phyloP scores from a whole-genome alignment of 2,329 filamentous ascomycete genomes.

The Fusarium lateritium region DNA sequence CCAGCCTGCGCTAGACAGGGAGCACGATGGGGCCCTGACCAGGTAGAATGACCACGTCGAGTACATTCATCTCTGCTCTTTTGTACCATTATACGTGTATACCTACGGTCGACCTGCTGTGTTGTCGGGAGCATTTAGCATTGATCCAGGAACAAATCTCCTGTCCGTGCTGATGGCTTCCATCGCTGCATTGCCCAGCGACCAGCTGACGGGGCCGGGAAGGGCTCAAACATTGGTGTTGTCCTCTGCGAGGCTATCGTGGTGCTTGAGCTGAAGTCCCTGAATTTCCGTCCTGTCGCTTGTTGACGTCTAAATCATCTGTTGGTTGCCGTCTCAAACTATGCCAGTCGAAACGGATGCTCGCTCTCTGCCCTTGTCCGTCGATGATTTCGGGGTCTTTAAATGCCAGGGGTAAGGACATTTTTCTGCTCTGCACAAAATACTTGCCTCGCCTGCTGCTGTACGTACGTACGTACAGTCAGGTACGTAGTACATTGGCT shows the following conservation, averaged over 20 bases:
- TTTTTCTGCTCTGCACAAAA: constrained; percentile 34
- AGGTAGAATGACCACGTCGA: constrained; percentile 36
- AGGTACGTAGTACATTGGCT: constrained; percentile 19
- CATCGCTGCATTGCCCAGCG: constrained; percentile 29
- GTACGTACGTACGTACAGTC: constrained; percentile 6
- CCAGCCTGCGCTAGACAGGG: constrained; percentile 52
- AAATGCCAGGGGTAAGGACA: constrained; percentile 30
- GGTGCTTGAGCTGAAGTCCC: constrained; percentile 33
- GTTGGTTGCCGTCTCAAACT: constrained; percentile 28
- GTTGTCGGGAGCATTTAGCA: constrained; percentile 21
- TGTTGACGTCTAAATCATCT: constrained; percentile 11
- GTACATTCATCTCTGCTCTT: constrained; percentile 22
- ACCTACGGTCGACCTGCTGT: neutral
- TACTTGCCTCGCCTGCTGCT: constrained; percentile 25
- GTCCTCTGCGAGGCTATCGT: constrained; percentile 28
- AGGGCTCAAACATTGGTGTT: constrained; percentile 41
- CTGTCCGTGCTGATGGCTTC: constrained; percentile 32
- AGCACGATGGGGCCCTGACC: constrained; percentile 18
- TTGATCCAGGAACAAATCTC: constrained; percentile 34
- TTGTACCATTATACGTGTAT: constrained; percentile 3
- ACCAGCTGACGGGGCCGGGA: constrained; percentile 28
- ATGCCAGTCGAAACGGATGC: constrained; percentile 19
- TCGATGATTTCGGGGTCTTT: constrained; percentile 39
- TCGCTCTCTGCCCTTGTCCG: constrained; percentile 10
- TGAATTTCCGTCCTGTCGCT: constrained; percentile 35